Evolutionary conservation across 73 alveolate genomes (phyloP).

Genomic region (Paramecium sexaurelia): DNA sequence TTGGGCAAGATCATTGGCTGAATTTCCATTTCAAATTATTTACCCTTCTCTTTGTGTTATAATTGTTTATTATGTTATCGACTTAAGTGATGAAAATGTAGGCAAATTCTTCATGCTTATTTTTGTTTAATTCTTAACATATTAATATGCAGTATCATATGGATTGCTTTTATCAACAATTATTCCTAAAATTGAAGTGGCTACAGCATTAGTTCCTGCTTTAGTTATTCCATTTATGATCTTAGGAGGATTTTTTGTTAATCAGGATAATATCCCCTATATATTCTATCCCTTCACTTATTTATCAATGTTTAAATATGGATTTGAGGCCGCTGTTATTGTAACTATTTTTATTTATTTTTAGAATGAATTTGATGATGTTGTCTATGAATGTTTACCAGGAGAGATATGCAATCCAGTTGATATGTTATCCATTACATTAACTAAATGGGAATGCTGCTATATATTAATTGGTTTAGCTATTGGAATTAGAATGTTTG

Average conservation of each 20-base stretch:
- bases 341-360: background rate
- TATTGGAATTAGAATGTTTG: conserved; percentile 60
- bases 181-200: conserved; percentile 68
- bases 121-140: conserved; percentile 10
- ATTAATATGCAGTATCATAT: conserved; percentile 61
- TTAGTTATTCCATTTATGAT: conserved; percentile 70
- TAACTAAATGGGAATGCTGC: conserved; percentile 51
- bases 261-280: conserved; percentile 60
- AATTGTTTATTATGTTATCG: conserved; percentile 56
- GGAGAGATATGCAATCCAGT: conserved; percentile 43
- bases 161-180: conserved; percentile 57
- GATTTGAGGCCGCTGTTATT: conserved; percentile 64
- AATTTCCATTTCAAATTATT: conserved; percentile 71
- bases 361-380: conserved; percentile 65
- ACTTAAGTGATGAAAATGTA: conserved; percentile 40
- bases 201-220: conserved; percentile 66
- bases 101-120: conserved; percentile 46
- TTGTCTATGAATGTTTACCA: background rate
- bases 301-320: conserved; percentile 56
- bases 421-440: conserved; percentile 41
- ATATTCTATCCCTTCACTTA: conserved; percentile 46
- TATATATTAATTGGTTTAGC: conserved; percentile 48
- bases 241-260: conserved; percentile 71
- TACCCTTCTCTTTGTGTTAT: conserved; percentile 56
- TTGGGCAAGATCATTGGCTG: conserved; percentile 71